phyloP scores from a whole-genome alignment of 2,329 filamentous ascomycete genomes.

The Epichloe scottii region DNA sequence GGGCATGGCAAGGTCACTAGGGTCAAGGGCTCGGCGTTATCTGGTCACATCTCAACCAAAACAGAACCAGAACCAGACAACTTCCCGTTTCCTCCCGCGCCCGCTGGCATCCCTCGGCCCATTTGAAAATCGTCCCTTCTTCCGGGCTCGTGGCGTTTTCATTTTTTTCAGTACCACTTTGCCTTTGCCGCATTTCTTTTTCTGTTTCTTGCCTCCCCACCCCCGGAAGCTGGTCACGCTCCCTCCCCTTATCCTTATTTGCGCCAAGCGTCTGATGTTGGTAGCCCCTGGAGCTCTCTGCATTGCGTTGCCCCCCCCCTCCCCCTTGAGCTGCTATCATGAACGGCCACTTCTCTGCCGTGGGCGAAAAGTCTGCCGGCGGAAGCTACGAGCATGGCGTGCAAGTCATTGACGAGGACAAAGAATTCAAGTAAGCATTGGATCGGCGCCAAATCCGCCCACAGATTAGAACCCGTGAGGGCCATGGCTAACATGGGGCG shows the following conservation, averaged over 20 bases:
- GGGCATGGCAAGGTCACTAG: no score
- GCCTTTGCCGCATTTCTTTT: background rate
- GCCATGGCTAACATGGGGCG: background rate
- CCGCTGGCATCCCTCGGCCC: slow-evolving; percentile 1
- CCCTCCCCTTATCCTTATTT: background rate
- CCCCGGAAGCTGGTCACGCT: no score
- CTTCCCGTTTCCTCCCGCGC: background rate
- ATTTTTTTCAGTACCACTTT: background rate
- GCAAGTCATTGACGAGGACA: slow-evolving; percentile 85
- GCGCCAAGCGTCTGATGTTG: background rate
- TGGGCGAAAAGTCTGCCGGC: slow-evolving; percentile 51
- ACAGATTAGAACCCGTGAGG: background rate
- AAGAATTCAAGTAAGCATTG: slow-evolving; percentile 77
- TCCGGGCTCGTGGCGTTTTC: background rate
- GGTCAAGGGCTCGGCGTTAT: no score
- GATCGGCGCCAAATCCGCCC: background rate
- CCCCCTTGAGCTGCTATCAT: slow-evolving; percentile 27
- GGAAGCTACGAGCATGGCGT: slow-evolving; percentile 82
- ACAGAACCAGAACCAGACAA: no score
- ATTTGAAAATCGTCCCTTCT: background rate
- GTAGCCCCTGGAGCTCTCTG: background rate
- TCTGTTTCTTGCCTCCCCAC: background rate
- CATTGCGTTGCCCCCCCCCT: background rate
- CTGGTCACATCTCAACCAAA: background rate
- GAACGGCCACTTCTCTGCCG: slow-evolving; percentile 72